These are phyloP conservation scores for Hypomyces rosellus DNA, from an alignment of 2,329 filamentous ascomycete genomes.

Conservation along the genomic window DNA sequence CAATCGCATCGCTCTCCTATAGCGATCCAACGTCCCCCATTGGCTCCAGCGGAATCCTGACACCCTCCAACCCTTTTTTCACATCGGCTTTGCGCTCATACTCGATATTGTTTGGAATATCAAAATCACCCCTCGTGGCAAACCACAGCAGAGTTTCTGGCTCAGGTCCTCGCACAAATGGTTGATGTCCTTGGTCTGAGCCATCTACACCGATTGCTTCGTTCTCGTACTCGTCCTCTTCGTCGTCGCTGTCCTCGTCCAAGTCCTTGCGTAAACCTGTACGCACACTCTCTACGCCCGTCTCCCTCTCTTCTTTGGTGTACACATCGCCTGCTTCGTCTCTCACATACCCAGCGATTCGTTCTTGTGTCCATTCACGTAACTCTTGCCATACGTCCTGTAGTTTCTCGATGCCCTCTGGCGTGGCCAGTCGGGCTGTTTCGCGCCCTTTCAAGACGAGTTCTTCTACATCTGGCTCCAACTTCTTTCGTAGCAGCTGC, in stretches of 20 bases:
- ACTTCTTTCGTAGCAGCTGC: slow-evolving; percentile 73
- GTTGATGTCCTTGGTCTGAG: slow-evolving; percentile 23
- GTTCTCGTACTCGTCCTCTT: slow-evolving; percentile 52
- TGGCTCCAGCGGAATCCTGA: slow-evolving; percentile 25
- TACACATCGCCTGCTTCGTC: slow-evolving; percentile 54
- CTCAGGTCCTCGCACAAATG: slow-evolving; percentile 31
- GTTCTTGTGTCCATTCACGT: slow-evolving; percentile 33
- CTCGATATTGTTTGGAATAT: slow-evolving; percentile 40
- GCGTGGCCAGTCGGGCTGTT: slow-evolving; percentile 33
- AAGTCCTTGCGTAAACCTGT: slow-evolving; percentile 59
- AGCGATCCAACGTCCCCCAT: slow-evolving; percentile 12
- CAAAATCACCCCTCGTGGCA: slow-evolving; percentile 36
- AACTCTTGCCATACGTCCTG: slow-evolving; percentile 52
- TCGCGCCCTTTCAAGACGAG: slow-evolving; percentile 60
- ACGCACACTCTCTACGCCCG: slow-evolving; percentile 61
- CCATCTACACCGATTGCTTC: slow-evolving; percentile 24
- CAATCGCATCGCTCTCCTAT: slow-evolving; percentile 1
- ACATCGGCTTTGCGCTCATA: slow-evolving; percentile 30
- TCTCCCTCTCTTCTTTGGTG: slow-evolving; percentile 62
- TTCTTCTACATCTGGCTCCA: slow-evolving; percentile 70
- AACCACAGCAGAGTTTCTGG: slow-evolving; percentile 45
- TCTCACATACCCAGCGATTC: slow-evolving; percentile 36
- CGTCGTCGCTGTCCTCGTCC: slow-evolving; percentile 46
- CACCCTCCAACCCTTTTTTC: slow-evolving; percentile 28
- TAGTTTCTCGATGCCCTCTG: slow-evolving; percentile 39